phyloP scores from a whole-genome alignment of 768 basidiomycete genomes.

The Fomitopsis pulvina region DNA sequence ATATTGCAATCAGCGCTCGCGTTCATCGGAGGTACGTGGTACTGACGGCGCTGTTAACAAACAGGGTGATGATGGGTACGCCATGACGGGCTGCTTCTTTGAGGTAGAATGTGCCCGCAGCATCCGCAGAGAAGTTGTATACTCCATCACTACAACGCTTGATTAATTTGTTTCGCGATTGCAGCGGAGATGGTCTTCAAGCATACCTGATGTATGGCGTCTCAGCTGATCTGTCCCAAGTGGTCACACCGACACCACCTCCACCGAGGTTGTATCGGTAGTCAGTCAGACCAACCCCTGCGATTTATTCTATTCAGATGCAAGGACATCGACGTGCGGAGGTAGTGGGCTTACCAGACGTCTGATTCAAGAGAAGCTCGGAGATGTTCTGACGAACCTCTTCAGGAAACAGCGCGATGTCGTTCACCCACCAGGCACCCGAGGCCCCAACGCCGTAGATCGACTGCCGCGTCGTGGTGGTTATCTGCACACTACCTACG shows the following conservation, averaged over 20 bases:
- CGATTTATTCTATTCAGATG: constrained; percentile 4
- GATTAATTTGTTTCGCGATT: constrained; percentile 4
- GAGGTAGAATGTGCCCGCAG: constrained; percentile 35
- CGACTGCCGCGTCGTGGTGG: constrained; percentile 20
- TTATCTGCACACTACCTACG: neutral
- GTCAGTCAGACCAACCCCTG: constrained; percentile 34
- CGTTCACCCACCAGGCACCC: constrained; percentile 42
- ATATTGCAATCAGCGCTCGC: neutral
- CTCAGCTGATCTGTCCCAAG: constrained; percentile 25
- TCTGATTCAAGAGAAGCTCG: constrained; percentile 29
- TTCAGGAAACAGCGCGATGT: constrained; percentile 35
- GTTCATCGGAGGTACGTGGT: neutral
- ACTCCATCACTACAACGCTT: constrained; percentile 22
- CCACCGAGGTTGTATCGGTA: constrained; percentile 39
- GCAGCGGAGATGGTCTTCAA: constrained; percentile 27
- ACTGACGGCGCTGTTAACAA: constrained; percentile 33
- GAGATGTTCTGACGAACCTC: constrained; percentile 34
- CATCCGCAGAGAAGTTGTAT: constrained; percentile 34
- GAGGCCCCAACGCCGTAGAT: constrained; percentile 37
- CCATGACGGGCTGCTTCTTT: constrained; percentile 29
- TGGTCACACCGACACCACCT: constrained; percentile 34
- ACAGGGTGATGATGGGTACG: constrained; percentile 34
- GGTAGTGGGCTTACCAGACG: neutral
- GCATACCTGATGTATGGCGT: constrained; percentile 20
- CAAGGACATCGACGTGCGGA: neutral